phyloP scores from a whole-genome alignment of 768 basidiomycete genomes.

The Boletus coccyginus region DNA sequence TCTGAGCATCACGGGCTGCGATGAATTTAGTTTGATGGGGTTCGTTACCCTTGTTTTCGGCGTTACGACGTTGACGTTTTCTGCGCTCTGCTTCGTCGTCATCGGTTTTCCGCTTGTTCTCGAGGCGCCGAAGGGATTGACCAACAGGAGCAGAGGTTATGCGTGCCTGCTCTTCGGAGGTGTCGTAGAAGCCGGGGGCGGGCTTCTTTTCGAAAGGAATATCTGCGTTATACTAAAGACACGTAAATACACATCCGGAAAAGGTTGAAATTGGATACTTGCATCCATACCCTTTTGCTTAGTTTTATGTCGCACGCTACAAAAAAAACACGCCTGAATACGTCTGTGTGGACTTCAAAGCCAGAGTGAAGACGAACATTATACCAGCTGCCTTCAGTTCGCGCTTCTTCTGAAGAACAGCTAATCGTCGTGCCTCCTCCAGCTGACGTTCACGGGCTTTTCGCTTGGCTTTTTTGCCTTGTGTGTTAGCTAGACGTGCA shows the following conservation, averaged over 20 bases:
- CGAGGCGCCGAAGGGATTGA: slow-evolving; percentile 84
- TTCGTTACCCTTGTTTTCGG: slow-evolving; percentile 61
- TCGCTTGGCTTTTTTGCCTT: slow-evolving; percentile 99
- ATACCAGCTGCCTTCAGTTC: slow-evolving; percentile 98
- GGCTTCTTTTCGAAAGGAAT: slow-evolving; percentile 98
- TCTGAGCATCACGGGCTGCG: slow-evolving; percentile 95
- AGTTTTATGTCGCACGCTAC: slow-evolving; percentile 86
- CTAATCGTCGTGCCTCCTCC: slow-evolving; percentile 92
- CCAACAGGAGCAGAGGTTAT: slow-evolving; percentile 87
- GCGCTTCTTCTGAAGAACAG: slow-evolving; percentile 95
- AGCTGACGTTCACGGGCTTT: slow-evolving; percentile 97
- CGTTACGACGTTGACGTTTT: slow-evolving; percentile 77
- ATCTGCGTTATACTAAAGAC: slow-evolving; percentile 86
- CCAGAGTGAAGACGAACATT: slow-evolving; percentile 54
- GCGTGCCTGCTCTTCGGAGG: slow-evolving; percentile 88
- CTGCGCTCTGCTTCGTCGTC: slow-evolving; percentile 91
- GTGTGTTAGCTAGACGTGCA: slow-evolving; percentile 96
- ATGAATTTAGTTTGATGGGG: slow-evolving; percentile 90
- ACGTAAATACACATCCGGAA: not conserved
- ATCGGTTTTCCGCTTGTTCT: slow-evolving; percentile 94
- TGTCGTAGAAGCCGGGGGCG: slow-evolving; percentile 96
- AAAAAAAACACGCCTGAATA: slow-evolving; percentile 3
- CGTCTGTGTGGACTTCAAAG: not conserved
- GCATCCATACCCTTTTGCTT: slow-evolving; percentile 99
- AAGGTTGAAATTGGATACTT: slow-evolving; percentile 28